These are phyloP conservation scores for Didymella lethalis DNA, from an alignment of 2,329 filamentous ascomycete species.

Conservation along the genomic window DNA sequence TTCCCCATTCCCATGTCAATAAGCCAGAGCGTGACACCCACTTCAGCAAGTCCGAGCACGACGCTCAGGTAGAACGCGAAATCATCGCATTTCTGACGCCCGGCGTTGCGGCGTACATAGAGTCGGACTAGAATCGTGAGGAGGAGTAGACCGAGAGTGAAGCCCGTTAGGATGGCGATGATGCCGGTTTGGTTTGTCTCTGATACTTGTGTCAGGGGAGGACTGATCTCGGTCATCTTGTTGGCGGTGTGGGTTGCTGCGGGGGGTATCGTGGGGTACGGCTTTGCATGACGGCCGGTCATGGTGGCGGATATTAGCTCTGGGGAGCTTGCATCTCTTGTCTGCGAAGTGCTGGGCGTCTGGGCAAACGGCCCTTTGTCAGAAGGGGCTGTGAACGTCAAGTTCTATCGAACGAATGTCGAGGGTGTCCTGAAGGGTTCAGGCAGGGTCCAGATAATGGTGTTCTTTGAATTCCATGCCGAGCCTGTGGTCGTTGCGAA, in stretches of 20 bases:
- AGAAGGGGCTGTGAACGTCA: background rate
- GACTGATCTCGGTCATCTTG: background rate
- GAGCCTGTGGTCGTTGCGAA: background rate
- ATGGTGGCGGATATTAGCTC: background rate
- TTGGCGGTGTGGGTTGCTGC: background rate
- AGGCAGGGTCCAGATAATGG: background rate
- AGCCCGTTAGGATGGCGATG: constrained; percentile 26
- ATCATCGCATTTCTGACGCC: constrained; percentile 13
- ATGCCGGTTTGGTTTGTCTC: constrained; percentile 20
- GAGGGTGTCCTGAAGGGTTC: background rate
- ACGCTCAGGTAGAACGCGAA: background rate
- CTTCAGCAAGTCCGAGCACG: constrained; percentile 12
- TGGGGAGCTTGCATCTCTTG: background rate
- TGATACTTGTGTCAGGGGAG: constrained; percentile 8
- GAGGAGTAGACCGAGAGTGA: constrained; percentile 22
- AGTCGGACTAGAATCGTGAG: constrained; percentile 17
- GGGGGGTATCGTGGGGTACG: background rate
- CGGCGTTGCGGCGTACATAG: constrained; percentile 10
- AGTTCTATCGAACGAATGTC: background rate
- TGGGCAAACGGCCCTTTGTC: background rate
- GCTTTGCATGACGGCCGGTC: background rate
- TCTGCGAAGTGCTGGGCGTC: background rate
- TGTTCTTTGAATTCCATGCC: background rate
- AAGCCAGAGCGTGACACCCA: background rate
- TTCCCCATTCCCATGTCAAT: background rate